Percentiles rank a stretch among this genome's conserved stretches.
phyloP scores from a whole-genome alignment of 805 yeast genomes.

The Ogataea minuta region DNA sequence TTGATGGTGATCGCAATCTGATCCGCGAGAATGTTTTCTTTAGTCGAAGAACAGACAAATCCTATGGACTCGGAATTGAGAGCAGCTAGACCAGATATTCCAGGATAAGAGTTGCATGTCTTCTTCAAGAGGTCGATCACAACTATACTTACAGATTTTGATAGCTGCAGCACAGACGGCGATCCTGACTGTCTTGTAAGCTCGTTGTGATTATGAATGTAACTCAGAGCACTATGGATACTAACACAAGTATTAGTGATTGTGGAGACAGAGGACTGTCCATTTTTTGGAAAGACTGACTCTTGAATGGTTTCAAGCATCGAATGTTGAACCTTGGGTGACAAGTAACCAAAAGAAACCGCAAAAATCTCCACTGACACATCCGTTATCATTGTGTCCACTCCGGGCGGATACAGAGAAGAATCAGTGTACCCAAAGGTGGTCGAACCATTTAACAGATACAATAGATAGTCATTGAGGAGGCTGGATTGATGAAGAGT shows the following conservation, averaged over 20 bases:
- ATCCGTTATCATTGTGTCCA: conserved; percentile 62
- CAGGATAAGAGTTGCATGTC: conserved; percentile 22
- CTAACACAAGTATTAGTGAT: conserved; percentile 63
- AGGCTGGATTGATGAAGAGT: conserved; percentile 35
- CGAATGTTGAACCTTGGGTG: conserved; percentile 80
- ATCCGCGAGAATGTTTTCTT: conserved; percentile 31
- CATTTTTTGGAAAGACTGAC: conserved; percentile 43
- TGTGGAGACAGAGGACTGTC: conserved; percentile 14
- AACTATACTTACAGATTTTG: conserved; percentile 22
- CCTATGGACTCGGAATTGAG: conserved; percentile 36
- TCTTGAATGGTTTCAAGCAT: conserved; percentile 77
- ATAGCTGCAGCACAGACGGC: conserved; percentile 16
- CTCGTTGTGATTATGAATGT: conserved; percentile 26
- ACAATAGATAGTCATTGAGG: conserved; percentile 41
- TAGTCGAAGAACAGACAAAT: conserved; percentile 26
- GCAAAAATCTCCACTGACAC: conserved; percentile 75
- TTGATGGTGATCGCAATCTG: conserved; percentile 57
- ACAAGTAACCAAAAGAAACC: conserved; percentile 63
- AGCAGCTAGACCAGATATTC: conserved; percentile 14
- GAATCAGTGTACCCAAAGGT: conserved; percentile 36
- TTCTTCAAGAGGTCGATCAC: conserved; percentile 31
- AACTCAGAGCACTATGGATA: conserved; percentile 48
- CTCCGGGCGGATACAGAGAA: conserved; percentile 39
- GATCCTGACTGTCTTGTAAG: conserved; percentile 4
- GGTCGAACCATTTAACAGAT: conserved; percentile 29